Conservation (phyloP, 176 grass and related monocot species). For the Oryza longistaminata region DNA sequence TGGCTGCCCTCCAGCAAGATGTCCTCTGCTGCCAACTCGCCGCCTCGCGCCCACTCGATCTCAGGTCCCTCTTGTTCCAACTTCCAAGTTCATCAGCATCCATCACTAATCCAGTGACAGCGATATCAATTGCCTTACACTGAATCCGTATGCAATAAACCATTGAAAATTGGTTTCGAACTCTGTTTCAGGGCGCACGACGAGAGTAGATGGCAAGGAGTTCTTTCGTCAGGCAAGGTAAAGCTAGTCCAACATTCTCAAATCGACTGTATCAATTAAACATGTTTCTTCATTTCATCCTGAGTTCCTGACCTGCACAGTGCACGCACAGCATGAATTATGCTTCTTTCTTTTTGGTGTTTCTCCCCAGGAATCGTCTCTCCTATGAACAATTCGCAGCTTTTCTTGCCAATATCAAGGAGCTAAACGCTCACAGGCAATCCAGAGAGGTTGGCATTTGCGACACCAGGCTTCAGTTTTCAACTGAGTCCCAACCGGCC, state of each 20-base stretch:
- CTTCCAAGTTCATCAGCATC: background rate
- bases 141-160: background rate
- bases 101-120: background rate
- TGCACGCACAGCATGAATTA: background rate
- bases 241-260: background rate
- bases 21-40: constrained; percentile 78
- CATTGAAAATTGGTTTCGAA: background rate
- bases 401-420: constrained; percentile 92
- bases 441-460: constrained; percentile 63
- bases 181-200: constrained; percentile 51
- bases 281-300: background rate
- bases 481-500: background rate
- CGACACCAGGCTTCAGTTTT: background rate
- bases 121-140: background rate
- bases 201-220: constrained; percentile 88
- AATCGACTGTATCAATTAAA: too few species aligned
- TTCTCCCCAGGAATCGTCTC: constrained; percentile 64
- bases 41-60: constrained; percentile 53
- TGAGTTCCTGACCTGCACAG: background rate
- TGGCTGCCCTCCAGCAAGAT: constrained; percentile 92
- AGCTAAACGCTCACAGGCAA: constrained; percentile 84
- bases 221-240: constrained; percentile 97
- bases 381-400: constrained; percentile 96
- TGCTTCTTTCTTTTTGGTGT: background rate
- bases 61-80: constrained; percentile 31